Base-by-base conservation (phyloP, 1,284 basidiomycete species). In the Uromyces viciae-fabae region DNA sequence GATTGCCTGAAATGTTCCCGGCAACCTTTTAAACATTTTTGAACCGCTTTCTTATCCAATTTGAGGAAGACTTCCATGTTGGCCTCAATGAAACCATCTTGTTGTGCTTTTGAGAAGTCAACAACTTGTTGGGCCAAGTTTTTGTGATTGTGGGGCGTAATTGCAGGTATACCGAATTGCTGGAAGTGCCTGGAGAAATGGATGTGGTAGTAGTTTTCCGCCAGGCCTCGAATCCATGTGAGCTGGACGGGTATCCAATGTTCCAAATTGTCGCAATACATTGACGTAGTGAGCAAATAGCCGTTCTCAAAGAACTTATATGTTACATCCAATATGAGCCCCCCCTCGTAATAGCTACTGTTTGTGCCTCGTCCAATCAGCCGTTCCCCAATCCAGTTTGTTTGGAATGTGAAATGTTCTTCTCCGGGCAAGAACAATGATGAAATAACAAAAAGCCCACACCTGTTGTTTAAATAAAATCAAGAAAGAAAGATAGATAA, bases 181-280 rank as follows among this genome's bases (percentile, higher is more conserved):
- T 56, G 22, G 38, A 75, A 60, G 17, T 38, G 42, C 15, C 38
- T 31, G 3, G 3, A 3, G 28, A 75, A 62, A 28, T 75, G 73
- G 5, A 43, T 42, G 25, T 38, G 33, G 42, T 62, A 58, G 42
- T 75, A 60, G 14, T 56, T 56, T 28, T 54, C 28, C 42, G 15
- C 28, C 1, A 75, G 73, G 11, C 73, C 73, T 42, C 28, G 11
- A 25, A 75, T 75, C 56, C 73, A 75, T 11, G 33, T 62, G 19
- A 60, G 38, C n/a, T 75, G 73, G 25, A 75, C 36, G 0, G 73
- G 73, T 14, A 42, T 75, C 73, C 73, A 75, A 38, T n/a, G 36
- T 3, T 9, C 17, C 22, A 75, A 42, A 15, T 17, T 25, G 7
- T 43, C 40, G 58, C 38, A 60, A 22, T 60, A 75, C 73, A 75